phyloP scores from a whole-genome alignment of 352 stramenopile species.

The Globisporangium splendens region DNA sequence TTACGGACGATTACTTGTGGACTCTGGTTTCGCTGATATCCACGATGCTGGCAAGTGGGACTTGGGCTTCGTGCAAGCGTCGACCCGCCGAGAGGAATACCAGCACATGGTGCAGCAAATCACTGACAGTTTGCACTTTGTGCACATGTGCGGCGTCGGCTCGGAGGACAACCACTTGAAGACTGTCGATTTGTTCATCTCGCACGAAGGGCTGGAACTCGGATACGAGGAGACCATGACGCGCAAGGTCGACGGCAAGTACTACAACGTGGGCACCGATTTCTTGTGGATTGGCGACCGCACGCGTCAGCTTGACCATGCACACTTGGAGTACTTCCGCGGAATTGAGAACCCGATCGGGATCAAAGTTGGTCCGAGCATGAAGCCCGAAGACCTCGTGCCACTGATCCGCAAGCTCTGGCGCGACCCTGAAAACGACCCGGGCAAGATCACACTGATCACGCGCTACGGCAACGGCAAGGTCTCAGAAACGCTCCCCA shows the following conservation, averaged over 20 bases:
- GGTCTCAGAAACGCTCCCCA: conserved; percentile 89
- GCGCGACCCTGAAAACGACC: conserved; percentile 88
- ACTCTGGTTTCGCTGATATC: conserved; percentile 96
- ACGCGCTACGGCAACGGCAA: conserved; percentile 97
- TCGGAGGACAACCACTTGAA: conserved; percentile 87
- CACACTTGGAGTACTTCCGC: conserved; percentile 98
- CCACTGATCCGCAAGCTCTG: conserved; percentile 95
- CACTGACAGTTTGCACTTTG: conserved; percentile 96
- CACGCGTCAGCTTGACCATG: conserved; percentile 96
- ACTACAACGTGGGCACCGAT: conserved; percentile 97
- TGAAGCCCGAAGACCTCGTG: conserved; percentile 93
- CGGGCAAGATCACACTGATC: conserved; percentile 97
- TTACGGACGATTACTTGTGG: conserved; percentile 94
- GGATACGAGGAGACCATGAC: conserved; percentile 98
- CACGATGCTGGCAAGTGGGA: conserved; percentile 96
- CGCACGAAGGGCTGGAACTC: conserved; percentile 98
- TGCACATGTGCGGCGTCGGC: conserved; percentile 93
- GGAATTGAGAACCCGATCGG: conserved; percentile 98
- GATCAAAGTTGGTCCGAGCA: conserved; percentile 97
- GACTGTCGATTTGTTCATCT: conserved; percentile 96
- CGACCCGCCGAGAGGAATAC: conserved; percentile 92
- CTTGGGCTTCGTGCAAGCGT: conserved; percentile 96
- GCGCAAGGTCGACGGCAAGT: conserved; percentile 91
- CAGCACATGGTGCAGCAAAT: conserved; percentile 96
- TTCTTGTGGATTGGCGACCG: conserved; percentile 99